Evolutionary conservation across 495 filamentous ascomycete genomes (phyloP).

Genomic region (Penicillium daleae): DNA sequence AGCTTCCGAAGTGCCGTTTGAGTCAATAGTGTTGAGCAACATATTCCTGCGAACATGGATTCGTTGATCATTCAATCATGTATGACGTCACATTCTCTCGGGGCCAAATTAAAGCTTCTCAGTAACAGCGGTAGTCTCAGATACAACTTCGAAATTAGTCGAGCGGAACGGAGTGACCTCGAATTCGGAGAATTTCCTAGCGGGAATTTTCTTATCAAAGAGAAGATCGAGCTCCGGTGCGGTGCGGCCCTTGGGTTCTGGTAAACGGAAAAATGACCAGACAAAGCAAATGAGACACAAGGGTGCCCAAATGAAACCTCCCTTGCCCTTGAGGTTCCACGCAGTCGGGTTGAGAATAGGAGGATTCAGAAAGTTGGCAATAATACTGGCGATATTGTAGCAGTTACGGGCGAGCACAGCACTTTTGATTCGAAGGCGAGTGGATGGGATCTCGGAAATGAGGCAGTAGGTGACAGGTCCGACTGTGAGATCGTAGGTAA

Average conservation of each 20-base stretch:
- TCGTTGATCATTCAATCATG: too few species aligned
- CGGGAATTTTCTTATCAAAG: conserved; percentile 62
- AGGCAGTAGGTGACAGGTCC: conserved; percentile 77
- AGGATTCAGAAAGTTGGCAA: conserved; percentile 68
- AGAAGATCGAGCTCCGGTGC: conserved; percentile 71
- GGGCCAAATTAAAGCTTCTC: too few species aligned
- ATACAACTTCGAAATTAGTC: conserved; percentile 18
- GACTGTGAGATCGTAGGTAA: conserved; percentile 72
- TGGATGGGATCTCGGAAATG: conserved; percentile 70
- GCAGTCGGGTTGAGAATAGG: conserved; percentile 71
- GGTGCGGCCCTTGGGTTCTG: conserved; percentile 66
- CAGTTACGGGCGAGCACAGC: conserved; percentile 67
- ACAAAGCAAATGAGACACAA: conserved; percentile 67
- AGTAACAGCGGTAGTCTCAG: neutral
- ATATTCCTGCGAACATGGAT: too few species aligned
- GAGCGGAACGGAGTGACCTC: conserved; percentile 61
- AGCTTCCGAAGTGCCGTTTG: too few species aligned
- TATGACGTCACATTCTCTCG: too few species aligned
- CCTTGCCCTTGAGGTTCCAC: conserved; percentile 70
- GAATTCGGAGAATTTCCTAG: conserved; percentile 64
- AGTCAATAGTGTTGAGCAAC: too few species aligned
- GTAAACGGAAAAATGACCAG: conserved; percentile 69
- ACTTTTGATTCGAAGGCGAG: conserved; percentile 73
- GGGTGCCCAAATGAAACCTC: conserved; percentile 76
- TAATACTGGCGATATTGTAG: conserved; percentile 70